Evolutionary conservation across 2,329 filamentous ascomycete species (phyloP), one percentile per base, ranked within the genome.

Genomic region (Aureobasidium sp.): DNA sequence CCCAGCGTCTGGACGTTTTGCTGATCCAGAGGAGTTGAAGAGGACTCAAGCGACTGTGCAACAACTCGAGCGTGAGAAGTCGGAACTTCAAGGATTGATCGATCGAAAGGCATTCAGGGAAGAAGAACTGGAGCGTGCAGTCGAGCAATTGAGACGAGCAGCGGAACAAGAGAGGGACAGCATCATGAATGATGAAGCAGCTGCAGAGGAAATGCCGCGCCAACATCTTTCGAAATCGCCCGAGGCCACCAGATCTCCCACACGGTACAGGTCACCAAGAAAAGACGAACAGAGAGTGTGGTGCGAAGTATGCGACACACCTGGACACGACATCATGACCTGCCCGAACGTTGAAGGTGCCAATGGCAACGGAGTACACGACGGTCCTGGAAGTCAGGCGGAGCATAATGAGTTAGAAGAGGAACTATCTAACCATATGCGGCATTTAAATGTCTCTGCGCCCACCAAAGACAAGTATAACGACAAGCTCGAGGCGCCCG

Each of bases 91-190:
- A 65, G 80, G 81, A 9, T 77, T 89, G 3, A 77, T 93, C 1
- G 88, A 94, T 62, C 83, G 81, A 67, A 96, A 94, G 75, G 83
- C 77, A 21, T 79, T 75, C 64, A 83, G 88, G 42, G 92, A 97
- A 72, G 89, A 92, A 66, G 91, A 97, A 70, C 81, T 97, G 7
- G 90, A 96, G 76, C 86, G 86, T 25, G 89, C 96, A 15, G 36
- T 62, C 13, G 52, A 62, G n/a, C 62, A 65, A 44, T 32, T 65
- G 8, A 54, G 73, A 52, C 74, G 69, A 64, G 64, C 66, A 37
- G 68, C 68, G 44, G 74, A 72, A 57, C 77, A 85, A 63, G 82
- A 82, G 57, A 60, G 58, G 41, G 75, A 76, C 55, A 84, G 82
- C 65, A 74, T 81, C 61, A 77, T 83, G 68, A 73, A 73, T 3